Percentiles rank a stretch among this genome's conserved stretches.
Conservation (phyloP, 208 protist genomes). For the Leishmania lainsoni region DNA sequence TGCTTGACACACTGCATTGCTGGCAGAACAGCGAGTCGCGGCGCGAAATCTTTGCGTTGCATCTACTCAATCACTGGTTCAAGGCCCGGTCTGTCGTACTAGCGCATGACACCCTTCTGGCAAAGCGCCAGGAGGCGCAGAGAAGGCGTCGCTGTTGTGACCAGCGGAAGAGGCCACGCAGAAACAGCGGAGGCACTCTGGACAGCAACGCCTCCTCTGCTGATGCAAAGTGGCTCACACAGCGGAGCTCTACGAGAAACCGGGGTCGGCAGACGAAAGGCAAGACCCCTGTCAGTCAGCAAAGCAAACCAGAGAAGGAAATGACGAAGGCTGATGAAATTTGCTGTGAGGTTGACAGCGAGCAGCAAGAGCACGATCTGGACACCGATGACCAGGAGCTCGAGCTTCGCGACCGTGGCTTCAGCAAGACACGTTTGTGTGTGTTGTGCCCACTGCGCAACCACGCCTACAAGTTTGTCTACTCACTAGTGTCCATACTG, state of each 20-base stretch:
- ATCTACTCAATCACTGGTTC: slow-evolving; percentile 89
- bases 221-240: background rate
- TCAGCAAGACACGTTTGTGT: slow-evolving; percentile 92
- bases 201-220: background rate
- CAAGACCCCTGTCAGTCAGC: background rate
- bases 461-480: slow-evolving; percentile 87
- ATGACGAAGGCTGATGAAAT: background rate
- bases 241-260: background rate
- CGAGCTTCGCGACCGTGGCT: slow-evolving; percentile 94
- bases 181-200: background rate
- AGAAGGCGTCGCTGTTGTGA: slow-evolving; percentile 5
- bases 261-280: background rate
- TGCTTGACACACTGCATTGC: slow-evolving; percentile 71
- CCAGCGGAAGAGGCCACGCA: slow-evolving; percentile 8
- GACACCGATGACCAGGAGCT: slow-evolving; percentile 50
- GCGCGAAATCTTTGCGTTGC: slow-evolving; percentile 70
- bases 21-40: slow-evolving; percentile 77
- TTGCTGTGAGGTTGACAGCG: slow-evolving; percentile 6
- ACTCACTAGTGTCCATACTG: slow-evolving; percentile 79
- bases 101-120: slow-evolving; percentile 75
- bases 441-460: slow-evolving; percentile 95
- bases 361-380: slow-evolving; percentile 23
- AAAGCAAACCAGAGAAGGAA: background rate
- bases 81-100: slow-evolving; percentile 77
- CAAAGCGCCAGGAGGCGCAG: slow-evolving; percentile 13